A percentile compares a stretch with the other conserved stretches of the same genome.
Conservation (phyloP, 768 basidiomycete species). For the Macrolepiota albuminosa region DNA sequence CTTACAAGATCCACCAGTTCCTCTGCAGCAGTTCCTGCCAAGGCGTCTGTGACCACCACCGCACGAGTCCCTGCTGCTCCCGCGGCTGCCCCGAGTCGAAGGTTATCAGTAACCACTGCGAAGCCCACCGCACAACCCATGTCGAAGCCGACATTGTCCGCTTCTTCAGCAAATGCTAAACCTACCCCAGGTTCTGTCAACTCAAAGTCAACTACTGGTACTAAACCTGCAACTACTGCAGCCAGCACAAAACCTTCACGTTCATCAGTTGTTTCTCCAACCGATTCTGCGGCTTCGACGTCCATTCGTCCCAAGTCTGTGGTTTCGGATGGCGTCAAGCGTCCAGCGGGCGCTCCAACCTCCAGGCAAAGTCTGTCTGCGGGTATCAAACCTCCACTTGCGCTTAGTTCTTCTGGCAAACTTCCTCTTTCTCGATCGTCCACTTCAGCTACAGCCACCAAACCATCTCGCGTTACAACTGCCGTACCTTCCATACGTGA, state of each 20-base stretch:
- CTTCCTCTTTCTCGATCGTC: conserved; percentile 23
- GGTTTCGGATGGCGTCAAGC: conserved; percentile 62
- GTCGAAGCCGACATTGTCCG: conserved; percentile 32
- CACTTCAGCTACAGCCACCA: conserved; percentile 29
- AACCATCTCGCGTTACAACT: conserved; percentile 40
- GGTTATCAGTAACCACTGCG: conserved; percentile 41
- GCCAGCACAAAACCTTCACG: conserved; percentile 35
- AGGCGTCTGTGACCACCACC: conserved; percentile 27
- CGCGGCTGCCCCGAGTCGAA: conserved; percentile 32
- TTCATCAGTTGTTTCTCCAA: conserved; percentile 52
- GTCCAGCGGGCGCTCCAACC: conserved; percentile 28
- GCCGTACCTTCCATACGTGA: conserved; percentile 78
- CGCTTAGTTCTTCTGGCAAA: conserved; percentile 25
- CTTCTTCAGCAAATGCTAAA: conserved; percentile 37
- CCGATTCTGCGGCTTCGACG: conserved; percentile 43
- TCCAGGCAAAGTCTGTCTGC: conserved; percentile 39
- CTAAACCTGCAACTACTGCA: neutral
- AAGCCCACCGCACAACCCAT: conserved; percentile 29
- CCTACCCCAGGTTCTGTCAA: conserved; percentile 27
- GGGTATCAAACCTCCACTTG: conserved; percentile 25
- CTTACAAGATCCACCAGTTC: conserved; percentile 35
- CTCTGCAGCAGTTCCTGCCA: conserved; percentile 31
- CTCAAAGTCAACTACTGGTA: conserved; percentile 8
- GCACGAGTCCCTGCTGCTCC: conserved; percentile 29
- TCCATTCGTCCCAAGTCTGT: conserved; percentile 58